A percentile compares a stretch with the other conserved stretches of the same genome.
Conservation (phyloP, 1,284 basidiomycete genomes). For the Ganoderma boninense region DNA sequence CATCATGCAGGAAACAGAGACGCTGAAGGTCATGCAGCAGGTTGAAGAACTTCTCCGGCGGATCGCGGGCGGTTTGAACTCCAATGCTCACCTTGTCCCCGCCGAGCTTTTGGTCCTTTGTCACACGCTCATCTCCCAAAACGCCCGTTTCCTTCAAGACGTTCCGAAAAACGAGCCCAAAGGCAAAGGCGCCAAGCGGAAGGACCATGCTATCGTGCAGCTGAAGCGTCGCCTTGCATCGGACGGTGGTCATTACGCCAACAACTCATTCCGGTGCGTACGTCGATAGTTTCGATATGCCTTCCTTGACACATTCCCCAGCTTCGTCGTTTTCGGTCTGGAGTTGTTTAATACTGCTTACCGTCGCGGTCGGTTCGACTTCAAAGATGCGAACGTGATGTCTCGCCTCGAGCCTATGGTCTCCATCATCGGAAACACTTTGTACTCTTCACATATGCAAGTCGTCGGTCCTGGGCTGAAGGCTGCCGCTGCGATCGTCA, state of each 20-base stretch:
- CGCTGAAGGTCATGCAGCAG: constrained; percentile 83
- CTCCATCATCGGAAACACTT: constrained; percentile 88
- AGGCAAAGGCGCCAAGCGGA: constrained; percentile 48
- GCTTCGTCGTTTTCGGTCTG: constrained; percentile 93
- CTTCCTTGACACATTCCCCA: constrained; percentile 42
- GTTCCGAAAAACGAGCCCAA: constrained; percentile 48
- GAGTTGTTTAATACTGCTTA: constrained; percentile 93
- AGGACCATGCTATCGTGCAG: constrained; percentile 79
- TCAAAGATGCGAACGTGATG: constrained; percentile 76
- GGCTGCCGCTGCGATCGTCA: constrained; percentile 83
- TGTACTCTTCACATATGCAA: constrained; percentile 86
- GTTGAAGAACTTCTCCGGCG: constrained; percentile 92
- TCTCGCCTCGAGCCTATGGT: constrained; percentile 90
- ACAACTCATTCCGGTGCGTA: constrained; percentile 82
- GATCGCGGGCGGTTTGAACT: constrained; percentile 86
- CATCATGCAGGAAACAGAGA: constrained; percentile 89
- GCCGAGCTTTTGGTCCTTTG: constrained; percentile 84
- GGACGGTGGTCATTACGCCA: constrained; percentile 77
- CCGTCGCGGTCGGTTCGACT: constrained; percentile 87
- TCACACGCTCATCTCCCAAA: constrained; percentile 91
- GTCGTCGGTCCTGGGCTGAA: constrained; percentile 88
- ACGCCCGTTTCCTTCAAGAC: constrained; percentile 83
- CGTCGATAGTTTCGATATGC: constrained; percentile 6
- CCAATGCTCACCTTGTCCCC: constrained; percentile 79
- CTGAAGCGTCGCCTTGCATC: constrained; percentile 70